Evolutionary conservation across 106 monocot species (phyloP).

Genomic region (Phalaenopsis equestris): DNA sequence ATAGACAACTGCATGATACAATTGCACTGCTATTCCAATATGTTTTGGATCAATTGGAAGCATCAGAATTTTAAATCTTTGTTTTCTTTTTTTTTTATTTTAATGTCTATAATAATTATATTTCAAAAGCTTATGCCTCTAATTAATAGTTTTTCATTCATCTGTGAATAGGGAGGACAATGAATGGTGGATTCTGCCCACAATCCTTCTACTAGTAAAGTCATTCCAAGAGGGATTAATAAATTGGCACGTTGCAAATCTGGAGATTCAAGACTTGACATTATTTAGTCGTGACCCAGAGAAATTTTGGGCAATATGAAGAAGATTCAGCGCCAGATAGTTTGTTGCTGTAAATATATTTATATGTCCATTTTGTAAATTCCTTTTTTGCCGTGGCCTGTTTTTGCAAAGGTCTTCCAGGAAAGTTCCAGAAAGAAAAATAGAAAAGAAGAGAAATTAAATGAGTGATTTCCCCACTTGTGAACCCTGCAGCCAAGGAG

Average conservation of each 20-base stretch:
- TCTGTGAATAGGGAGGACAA: conserved; percentile 39
- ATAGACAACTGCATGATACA: no score
- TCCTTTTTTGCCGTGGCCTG: background rate
- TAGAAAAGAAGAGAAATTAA: background rate
- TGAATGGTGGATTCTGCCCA: conserved; percentile 79
- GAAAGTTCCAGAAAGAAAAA: background rate
- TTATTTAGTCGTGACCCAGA: conserved; percentile 50
- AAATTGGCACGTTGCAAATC: conserved; percentile 75
- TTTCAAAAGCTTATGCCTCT: no score
- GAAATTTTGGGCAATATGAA: conserved; percentile 57
- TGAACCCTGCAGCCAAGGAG: background rate
- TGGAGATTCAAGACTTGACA: conserved; percentile 65
- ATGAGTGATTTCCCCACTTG: background rate
- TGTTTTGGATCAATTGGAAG: no score
- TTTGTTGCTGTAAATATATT: background rate
- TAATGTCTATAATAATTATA: no score
- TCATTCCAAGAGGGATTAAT: conserved; percentile 53
- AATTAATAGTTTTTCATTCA: no score
- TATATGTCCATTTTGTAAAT: background rate
- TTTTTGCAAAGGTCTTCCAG: background rate
- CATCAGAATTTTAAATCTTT: no score
- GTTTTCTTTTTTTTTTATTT: no score
- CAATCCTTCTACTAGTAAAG: conserved; percentile 47
- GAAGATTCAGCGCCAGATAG: background rate
- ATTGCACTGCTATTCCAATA: no score